Percentiles rank a stretch among this genome's conserved stretches.
These are phyloP conservation scores for Candida xyloterini DNA, from an alignment of 805 yeast species.

Conservation along the genomic window DNA sequence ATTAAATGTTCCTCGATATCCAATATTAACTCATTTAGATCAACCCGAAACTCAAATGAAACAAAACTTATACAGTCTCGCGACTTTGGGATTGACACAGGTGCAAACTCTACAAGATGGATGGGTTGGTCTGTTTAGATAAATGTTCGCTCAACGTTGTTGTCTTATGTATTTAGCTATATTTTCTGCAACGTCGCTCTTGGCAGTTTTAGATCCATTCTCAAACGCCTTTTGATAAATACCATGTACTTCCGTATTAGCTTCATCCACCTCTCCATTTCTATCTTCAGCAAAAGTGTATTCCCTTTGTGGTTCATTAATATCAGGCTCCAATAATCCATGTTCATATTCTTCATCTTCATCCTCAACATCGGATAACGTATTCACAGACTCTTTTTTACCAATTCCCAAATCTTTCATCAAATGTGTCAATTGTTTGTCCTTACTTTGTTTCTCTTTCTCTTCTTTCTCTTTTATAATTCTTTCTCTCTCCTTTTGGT, in stretches of 20 bases:
- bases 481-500: slow-evolving; percentile 82
- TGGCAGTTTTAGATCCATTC: slow-evolving; percentile 54
- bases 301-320: slow-evolving; percentile 48
- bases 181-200: slow-evolving; percentile 66
- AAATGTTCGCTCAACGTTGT: slow-evolving; percentile 16
- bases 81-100: slow-evolving; percentile 25
- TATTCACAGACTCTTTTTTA: slow-evolving; percentile 40
- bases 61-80: slow-evolving; percentile 24
- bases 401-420: slow-evolving; percentile 85
- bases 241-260: slow-evolving; percentile 54
- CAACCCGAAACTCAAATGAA: slow-evolving; percentile 7
- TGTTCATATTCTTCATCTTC: slow-evolving; percentile 41
- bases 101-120: slow-evolving; percentile 21
- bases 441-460: slow-evolving; percentile 68
- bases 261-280: slow-evolving; percentile 52
- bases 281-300: slow-evolving; percentile 68
- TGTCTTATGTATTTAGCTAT: slow-evolving; percentile 60
- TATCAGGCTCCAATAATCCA: slow-evolving; percentile 45
- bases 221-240: slow-evolving; percentile 75
- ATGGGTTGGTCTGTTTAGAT: slow-evolving; percentile 18
- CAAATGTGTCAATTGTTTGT: slow-evolving; percentile 63
- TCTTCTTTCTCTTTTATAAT: slow-evolving; percentile 73
- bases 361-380: slow-evolving; percentile 47
- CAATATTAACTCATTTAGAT: slow-evolving; percentile 19
- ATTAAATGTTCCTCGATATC: slow-evolving; percentile 25